A percentile compares a stretch with the other conserved stretches of the same genome.
Conservation (phyloP, 495 filamentous ascomycete species). For the Annulohypoxylon maeteangense region DNA sequence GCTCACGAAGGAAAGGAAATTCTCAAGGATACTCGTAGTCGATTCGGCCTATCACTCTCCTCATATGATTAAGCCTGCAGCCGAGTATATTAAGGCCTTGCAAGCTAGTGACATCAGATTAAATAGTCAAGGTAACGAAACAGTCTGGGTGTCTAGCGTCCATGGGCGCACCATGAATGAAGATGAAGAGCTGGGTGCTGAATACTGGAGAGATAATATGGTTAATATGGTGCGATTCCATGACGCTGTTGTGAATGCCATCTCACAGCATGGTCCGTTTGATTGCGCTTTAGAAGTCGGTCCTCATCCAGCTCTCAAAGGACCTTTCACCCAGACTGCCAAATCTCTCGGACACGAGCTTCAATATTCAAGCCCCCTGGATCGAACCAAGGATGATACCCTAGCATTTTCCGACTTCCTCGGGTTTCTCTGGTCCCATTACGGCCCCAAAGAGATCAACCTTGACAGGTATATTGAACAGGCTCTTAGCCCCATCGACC, state of each 20-base stretch:
- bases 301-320: constrained; percentile 65
- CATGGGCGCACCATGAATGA: constrained; percentile 36
- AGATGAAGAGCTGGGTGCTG: constrained; percentile 41
- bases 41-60: constrained; percentile 71
- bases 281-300: constrained; percentile 65
- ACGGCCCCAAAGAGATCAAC: constrained; percentile 40
- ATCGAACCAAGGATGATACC: constrained; percentile 48
- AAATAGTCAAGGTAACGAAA: constrained; percentile 34
- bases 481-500: constrained; percentile 45
- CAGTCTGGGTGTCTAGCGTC: constrained; percentile 55
- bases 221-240: constrained; percentile 64
- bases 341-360: constrained; percentile 42
- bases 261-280: constrained; percentile 50
- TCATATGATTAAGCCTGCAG: constrained; percentile 61
- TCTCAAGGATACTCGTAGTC: constrained; percentile 56
- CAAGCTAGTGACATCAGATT: constrained; percentile 40
- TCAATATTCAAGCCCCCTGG: constrained; percentile 52
- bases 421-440: constrained; percentile 61
- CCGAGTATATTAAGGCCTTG: constrained; percentile 54
- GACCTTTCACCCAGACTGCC: constrained; percentile 57
- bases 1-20: constrained; percentile 50
- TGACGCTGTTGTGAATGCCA: constrained; percentile 59
- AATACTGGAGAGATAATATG: constrained; percentile 71
- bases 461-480: constrained; percentile 51
- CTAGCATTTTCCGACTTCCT: constrained; percentile 58